Evolutionary conservation across 2,329 filamentous ascomycete genomes (phyloP), one percentile per base, ranked within the genome.

Genomic region (Colletotrichum sp.): DNA sequence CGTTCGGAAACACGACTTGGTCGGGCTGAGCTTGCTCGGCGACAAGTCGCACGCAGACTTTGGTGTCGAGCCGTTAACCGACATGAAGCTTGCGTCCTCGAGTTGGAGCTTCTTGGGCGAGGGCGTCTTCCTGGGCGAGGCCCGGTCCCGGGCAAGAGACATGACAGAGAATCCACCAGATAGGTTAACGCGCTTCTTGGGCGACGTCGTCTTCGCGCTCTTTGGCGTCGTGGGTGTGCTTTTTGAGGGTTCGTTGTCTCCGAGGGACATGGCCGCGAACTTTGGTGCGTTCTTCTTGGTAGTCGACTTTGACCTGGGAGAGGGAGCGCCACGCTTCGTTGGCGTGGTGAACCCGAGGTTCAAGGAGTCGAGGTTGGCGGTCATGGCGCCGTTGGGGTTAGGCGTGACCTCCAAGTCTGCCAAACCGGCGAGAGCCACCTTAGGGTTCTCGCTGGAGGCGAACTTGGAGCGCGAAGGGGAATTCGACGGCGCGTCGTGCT

Each of bases 271-370:
- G 6, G 70, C 26, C 12, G 57, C 44, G 10, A 52, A 60, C 18
- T 64, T 76, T 30, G 73, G 21, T 16, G 73, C 44, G 36, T 39
- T 39, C 68, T 66, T 75, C 60, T 71, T 75, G 44, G 70, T 32
- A 13, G 73, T 76, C n/a, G 73, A 73, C 57, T 69, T 68, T 18
- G 73, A 64, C 10, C 57, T 60, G 16, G 64, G 73, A 30, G 73
- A 52, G 59, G 21, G 36, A 12, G 39, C 62, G 26, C 59, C 26
- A 34, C 55, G 15, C 73, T 73, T 73, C n/a, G 70, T 73, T 49
- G 73, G 73, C 63, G 73, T 76, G 63, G 64, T 59, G 64, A 76
- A 73, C 8, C 55, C 59, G n/a, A 76, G 32, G 26, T 39, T 28
- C 34, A 69, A 64, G 32, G 70, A 62, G 30, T 39, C 24, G 16